Percentiles rank a stretch among this genome's conserved stretches.
Conservation (phyloP, 2,329 filamentous ascomycete genomes). For the Parastagonospora avenae region DNA sequence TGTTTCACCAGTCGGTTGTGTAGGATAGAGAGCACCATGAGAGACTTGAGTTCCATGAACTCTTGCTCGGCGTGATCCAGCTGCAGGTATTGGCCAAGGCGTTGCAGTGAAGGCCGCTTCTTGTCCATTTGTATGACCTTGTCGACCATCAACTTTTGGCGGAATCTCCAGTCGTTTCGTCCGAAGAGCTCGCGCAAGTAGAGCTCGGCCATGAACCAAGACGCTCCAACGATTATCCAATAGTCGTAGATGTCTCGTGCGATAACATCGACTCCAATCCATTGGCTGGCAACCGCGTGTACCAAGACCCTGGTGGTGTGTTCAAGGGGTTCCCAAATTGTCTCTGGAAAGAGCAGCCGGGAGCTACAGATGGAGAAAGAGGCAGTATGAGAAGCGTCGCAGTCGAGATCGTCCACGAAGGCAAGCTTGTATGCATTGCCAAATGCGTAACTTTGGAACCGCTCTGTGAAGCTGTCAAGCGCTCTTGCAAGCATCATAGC, state of each 20-base stretch:
- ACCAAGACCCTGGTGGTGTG: slow-evolving; percentile 80
- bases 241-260: slow-evolving; percentile 79
- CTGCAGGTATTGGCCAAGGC: slow-evolving; percentile 77
- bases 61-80: slow-evolving; percentile 85
- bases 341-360: slow-evolving; percentile 80
- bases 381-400: slow-evolving; percentile 76
- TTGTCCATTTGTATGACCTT: slow-evolving; percentile 80
- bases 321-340: slow-evolving; percentile 83
- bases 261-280: slow-evolving; percentile 91
- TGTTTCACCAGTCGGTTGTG: slow-evolving; percentile 90
- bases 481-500: slow-evolving; percentile 81
- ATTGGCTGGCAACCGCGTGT: slow-evolving; percentile 86
- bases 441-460: slow-evolving; percentile 89
- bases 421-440: slow-evolving; percentile 83
- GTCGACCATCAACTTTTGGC: slow-evolving; percentile 84
- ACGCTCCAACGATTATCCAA: slow-evolving; percentile 88
- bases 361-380: slow-evolving; percentile 88
- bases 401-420: slow-evolving; percentile 87
- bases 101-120: slow-evolving; percentile 78
- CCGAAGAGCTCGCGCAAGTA: slow-evolving; percentile 91
- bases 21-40: slow-evolving; percentile 89
- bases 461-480: slow-evolving; percentile 88
- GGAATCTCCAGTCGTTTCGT: slow-evolving; percentile 92
- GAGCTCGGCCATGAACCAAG: slow-evolving; percentile 92
- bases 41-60: slow-evolving; percentile 89